Conservation (phyloP, 352 stramenopile genomes). For the Phytophthora brassicae region DNA sequence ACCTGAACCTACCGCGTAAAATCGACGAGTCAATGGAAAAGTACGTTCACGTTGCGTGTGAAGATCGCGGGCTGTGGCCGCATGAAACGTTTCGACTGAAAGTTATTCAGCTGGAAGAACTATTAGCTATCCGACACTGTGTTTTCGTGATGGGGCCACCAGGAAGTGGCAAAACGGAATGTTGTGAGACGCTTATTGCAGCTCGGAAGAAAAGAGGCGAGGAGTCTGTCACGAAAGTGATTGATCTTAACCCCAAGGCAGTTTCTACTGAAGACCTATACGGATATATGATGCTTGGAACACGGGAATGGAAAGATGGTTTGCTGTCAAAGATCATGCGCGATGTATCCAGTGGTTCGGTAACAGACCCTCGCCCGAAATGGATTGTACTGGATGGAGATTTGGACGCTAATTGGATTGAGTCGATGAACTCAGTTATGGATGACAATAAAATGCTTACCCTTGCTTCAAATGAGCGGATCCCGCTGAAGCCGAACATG, state of each 20-base stretch:
- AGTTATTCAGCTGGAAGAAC: slow-evolving; percentile 94
- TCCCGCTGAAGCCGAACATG: slow-evolving; percentile 95
- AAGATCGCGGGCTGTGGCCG: slow-evolving; percentile 86
- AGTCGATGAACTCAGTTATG: slow-evolving; percentile 92
- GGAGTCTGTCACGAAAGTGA: slow-evolving; percentile 61
- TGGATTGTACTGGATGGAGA: slow-evolving; percentile 96
- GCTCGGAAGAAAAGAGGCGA: slow-evolving; percentile 80
- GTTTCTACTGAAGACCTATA: slow-evolving; percentile 97
- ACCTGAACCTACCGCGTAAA: slow-evolving; percentile 85
- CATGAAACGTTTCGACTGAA: slow-evolving; percentile 94
- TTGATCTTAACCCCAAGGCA: slow-evolving; percentile 95
- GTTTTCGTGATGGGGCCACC: slow-evolving; percentile 95
- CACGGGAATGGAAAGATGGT: slow-evolving; percentile 95
- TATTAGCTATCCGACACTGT: slow-evolving; percentile 94
- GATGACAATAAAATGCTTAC: slow-evolving; percentile 91
- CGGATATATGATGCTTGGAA: slow-evolving; percentile 93
- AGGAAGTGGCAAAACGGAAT: slow-evolving; percentile 93
- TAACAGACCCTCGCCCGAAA: slow-evolving; percentile 78
- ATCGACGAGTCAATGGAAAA: slow-evolving; percentile 90
- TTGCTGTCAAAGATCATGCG: slow-evolving; percentile 94
- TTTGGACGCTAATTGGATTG: slow-evolving; percentile 86
- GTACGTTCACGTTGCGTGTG: slow-evolving; percentile 89
- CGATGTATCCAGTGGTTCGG: slow-evolving; percentile 74
- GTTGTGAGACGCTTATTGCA: slow-evolving; percentile 88
- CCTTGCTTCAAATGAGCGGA: slow-evolving; percentile 94